These are phyloP conservation scores for Fraxinus pennsylvanica DNA, from an alignment of 257 asterid genomes.

Conservation along the genomic window DNA sequence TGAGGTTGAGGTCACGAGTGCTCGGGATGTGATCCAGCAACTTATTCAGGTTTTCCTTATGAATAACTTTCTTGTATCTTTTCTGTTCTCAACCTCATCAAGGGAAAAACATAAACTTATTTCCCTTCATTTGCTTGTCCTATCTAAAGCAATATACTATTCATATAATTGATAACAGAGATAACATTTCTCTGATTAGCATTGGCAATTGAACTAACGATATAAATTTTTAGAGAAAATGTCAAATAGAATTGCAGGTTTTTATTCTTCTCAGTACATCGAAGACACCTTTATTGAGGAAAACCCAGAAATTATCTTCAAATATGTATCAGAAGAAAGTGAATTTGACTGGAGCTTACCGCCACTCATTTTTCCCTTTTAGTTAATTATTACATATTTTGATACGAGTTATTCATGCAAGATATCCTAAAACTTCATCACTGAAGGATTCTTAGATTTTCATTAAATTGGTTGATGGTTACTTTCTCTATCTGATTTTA, in stretches of 20 bases:
- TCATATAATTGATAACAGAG: background rate
- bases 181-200: background rate
- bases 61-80: background rate
- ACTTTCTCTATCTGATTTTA: background rate
- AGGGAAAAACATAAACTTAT: background rate
- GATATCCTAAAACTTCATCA: background rate
- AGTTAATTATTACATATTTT: background rate
- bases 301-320: background rate
- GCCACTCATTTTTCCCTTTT: background rate
- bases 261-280: background rate
- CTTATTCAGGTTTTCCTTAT: conserved; percentile 77
- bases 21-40: conserved; percentile 91
- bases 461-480: background rate
- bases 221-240: background rate
- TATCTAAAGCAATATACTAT: conserved; percentile 5
- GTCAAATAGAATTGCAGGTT: background rate
- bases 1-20: conserved; percentile 86
- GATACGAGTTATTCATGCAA: background rate
- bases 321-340: background rate
- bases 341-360: background rate
- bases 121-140: conserved; percentile 6
- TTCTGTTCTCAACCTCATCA: conserved; percentile 5
- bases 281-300: conserved; percentile 1
- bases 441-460: background rate
- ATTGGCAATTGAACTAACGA: background rate